Base-by-base conservation (phyloP, 1,139 yeast species). In the Nakaseomyces sp. region DNA sequence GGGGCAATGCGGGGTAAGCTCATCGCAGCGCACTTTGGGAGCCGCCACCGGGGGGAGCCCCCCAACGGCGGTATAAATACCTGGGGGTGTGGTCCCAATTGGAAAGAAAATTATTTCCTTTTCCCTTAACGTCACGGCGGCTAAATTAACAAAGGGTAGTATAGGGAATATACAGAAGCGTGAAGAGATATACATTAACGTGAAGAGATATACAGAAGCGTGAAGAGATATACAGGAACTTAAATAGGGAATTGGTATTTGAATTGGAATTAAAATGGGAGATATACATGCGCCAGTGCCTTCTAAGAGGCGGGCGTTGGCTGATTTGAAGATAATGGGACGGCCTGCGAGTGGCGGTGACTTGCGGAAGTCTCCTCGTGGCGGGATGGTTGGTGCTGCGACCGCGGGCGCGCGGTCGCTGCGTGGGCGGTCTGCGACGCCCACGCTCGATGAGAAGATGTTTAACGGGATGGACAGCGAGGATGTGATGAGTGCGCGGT, bases 401-500 rank as follows among this genome's bases (percentile, higher is more conserved):
- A 26, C 29, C 5, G 29, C 29, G 5, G 29, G 29, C 12, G 37
- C 42, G 22, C 15, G 37, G 18, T 9, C 17, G 3, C 19, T 16
- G 28, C 10, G 20, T 26, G 57, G 62, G 2, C 50, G 56, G 35
- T 58, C 64, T 1, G 54, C 54, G 6, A 59, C 64, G n/a, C 63
- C 62, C 28, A 50, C 46, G 13, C 37, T 40, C 13, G 46, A 40
- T 16, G 47, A 47, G n/a, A 42, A 44, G 12, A 37, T 52, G 22
- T 43, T 51, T 8, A 51, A 51, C 43, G 53, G 50, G 6, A 45
- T 49, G 43, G 53, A 53, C 29, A 43, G 54, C 37, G 57, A 67
- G 4, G 67, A 68, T 1, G 69, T 75, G 0, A 58, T 60, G 18
- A 43, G 52, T 6, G 53, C 56, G 16, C 64, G 83, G 45, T 71